Evolutionary conservation across 2,329 filamentous ascomycete species (phyloP), one percentile per base, ranked within the genome.

Genomic region (Fusarium pseudograminearum): DNA sequence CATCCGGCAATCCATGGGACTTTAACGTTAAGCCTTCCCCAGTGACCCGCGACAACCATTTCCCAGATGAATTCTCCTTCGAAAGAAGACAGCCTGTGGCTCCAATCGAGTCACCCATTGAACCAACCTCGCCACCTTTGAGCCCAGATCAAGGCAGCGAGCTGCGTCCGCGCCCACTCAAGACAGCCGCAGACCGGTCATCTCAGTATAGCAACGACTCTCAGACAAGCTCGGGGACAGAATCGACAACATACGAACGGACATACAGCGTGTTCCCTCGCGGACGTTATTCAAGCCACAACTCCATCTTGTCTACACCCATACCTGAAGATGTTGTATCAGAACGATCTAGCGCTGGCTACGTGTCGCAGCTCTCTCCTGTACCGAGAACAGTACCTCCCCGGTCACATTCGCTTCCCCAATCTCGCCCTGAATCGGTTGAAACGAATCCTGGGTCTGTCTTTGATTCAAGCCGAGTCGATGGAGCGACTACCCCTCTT

Each of bases 1-100:
- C 82, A 12, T 81, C 80, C 9, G 63, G 76, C 14, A 81, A 83
- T 54, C 82, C 83, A 9, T 85, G 83, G 83, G 79, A 83, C 60
- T 70, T 79, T 36, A 61, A 60, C 34, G 31, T 61, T 20, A 63
- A 63, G 30, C 30, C 62, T 31, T 64, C 70, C 20, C 73, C 72
- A 20, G 56, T 53, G 18, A 60, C 53, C n/a, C 62, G 63, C 7
- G 73, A 76, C 33, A 67, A 54, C 5, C 67, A 68, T 4, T 64
- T 66, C 33, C 45, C 67, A 20, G 73, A 70, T 11, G 70, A 75
- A 34, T 70, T 73, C 12, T 63, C 73, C 18, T 70, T 73, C 16
- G 67, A 75, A 45, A 71, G 76, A 28, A 65, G 75, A 24, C 69
- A 72, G 34, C 71, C 73, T 10, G 73, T 75, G 16, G 67, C 62